A percentile compares a stretch with the other conserved stretches of the same genome.
These are phyloP conservation scores for Penicillium salamii DNA, from an alignment of 495 filamentous ascomycete species.

Conservation along the genomic window DNA sequence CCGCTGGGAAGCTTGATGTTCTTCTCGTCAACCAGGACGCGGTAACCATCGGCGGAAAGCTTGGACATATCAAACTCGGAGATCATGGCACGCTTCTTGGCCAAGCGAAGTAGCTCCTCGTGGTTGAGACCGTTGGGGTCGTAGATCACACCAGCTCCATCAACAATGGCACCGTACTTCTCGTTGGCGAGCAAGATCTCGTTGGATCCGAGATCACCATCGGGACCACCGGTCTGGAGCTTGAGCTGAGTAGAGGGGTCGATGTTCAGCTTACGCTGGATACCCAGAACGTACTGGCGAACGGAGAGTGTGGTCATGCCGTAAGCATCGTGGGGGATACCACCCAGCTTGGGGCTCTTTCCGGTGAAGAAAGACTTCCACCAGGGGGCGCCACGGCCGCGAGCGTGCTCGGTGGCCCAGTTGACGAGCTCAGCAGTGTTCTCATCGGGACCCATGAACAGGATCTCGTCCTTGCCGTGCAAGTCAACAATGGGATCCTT, in stretches of 20 bases:
- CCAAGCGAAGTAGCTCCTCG: constrained; percentile 77
- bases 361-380: constrained; percentile 99
- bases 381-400: constrained; percentile 85
- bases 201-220: constrained; percentile 95
- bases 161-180: constrained; percentile 89
- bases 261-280: constrained; percentile 91
- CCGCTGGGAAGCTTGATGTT: constrained; percentile 82
- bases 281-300: constrained; percentile 90
- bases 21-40: constrained; percentile 87
- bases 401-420: constrained; percentile 96
- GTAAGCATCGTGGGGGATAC: constrained; percentile 93
- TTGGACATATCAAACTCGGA: constrained; percentile 81
- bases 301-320: constrained; percentile 98
- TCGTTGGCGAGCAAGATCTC: constrained; percentile 95
- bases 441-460: constrained; percentile 98
- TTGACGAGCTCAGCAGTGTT: constrained; percentile 96
- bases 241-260: constrained; percentile 81
- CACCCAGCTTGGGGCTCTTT: constrained; percentile 91
- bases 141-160: constrained; percentile 91
- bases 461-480: constrained; percentile 88
- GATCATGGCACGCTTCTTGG: constrained; percentile 86
- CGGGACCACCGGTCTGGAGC: constrained; percentile 95
- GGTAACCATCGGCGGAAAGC: constrained; percentile 83
- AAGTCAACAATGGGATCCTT: constrained; percentile 98
- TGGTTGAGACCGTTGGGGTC: constrained; percentile 87